These are phyloP conservation scores for Sporothrix brunneoviolacea DNA, from an alignment of 2,329 filamentous ascomycete genomes.

Conservation along the genomic window DNA sequence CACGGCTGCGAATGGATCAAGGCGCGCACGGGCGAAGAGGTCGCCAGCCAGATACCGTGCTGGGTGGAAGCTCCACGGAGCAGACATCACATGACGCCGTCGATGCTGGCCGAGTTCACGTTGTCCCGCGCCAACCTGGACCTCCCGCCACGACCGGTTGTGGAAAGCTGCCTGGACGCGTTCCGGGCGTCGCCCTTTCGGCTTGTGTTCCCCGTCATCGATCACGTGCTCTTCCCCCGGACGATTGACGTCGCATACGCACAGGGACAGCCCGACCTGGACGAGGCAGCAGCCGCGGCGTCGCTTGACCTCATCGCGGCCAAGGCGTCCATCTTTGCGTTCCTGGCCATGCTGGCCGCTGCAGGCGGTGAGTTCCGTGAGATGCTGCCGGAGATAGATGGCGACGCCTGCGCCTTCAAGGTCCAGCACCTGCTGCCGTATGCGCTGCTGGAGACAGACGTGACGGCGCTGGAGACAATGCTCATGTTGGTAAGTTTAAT, in stretches of 20 bases:
- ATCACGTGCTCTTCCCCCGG: too few relatives aligned
- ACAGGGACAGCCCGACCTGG: too few relatives aligned
- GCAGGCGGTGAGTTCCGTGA: too few relatives aligned
- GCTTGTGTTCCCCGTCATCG: too few relatives aligned
- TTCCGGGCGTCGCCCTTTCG: too few relatives aligned
- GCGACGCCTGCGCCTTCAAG: constrained; percentile 33
- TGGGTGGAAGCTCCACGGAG: constrained; percentile 19
- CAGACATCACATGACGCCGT: background rate
- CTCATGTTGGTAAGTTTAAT: constrained; percentile 40
- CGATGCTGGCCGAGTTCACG: background rate
- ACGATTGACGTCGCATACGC: too few relatives aligned
- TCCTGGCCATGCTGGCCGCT: too few relatives aligned
- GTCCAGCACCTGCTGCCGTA: constrained; percentile 37
- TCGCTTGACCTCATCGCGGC: too few relatives aligned
- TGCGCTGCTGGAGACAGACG: constrained; percentile 35
- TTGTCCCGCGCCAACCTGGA: background rate
- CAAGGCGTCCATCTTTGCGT: too few relatives aligned
- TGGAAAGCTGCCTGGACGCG: too few relatives aligned
- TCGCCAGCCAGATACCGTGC: constrained; percentile 19
- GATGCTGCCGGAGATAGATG: too few relatives aligned
- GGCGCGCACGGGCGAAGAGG: constrained; percentile 32
- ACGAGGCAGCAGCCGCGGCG: too few relatives aligned
- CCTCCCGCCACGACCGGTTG: constrained; percentile 4
- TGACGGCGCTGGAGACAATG: constrained; percentile 38
- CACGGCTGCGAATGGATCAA: constrained; percentile 43